phyloP scores from a whole-genome alignment of 768 basidiomycete species.

The Rhizopogon rudus region DNA sequence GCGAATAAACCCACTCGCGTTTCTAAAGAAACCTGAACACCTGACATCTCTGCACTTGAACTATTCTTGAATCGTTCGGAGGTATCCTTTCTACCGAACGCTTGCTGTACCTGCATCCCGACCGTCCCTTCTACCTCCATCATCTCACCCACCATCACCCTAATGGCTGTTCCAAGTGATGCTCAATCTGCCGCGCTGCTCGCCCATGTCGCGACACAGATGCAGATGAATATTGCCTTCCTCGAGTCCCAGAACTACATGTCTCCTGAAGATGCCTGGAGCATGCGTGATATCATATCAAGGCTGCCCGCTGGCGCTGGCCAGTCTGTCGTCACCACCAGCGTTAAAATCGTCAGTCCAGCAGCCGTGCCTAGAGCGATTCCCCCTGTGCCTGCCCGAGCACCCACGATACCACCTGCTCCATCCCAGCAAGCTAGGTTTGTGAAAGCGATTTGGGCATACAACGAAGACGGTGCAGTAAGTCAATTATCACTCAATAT shows the following conservation, averaged over 20 bases:
- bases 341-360: constrained; percentile 3
- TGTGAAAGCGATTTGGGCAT: constrained; percentile 54
- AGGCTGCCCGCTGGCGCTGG: constrained; percentile 33
- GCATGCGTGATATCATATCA: constrained; percentile 38
- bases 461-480: constrained; percentile 56
- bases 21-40: background rate
- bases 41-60: background rate
- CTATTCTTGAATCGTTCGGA: background rate
- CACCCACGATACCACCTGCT: background rate
- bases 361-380: constrained; percentile 10
- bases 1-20: too few relatives aligned
- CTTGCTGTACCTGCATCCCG: background rate
- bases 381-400: constrained; percentile 5
- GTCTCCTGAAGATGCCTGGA: constrained; percentile 39
- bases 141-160: background rate
- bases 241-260: constrained; percentile 52
- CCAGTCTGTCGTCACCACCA: constrained; percentile 10
- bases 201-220: constrained; percentile 52
- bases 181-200: constrained; percentile 41
- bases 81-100: background rate
- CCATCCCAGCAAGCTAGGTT: constrained; percentile 3
- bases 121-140: background rate
- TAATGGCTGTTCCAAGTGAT: constrained; percentile 21
- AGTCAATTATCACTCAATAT: constrained; percentile 8
- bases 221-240: constrained; percentile 54